Base-by-base conservation (phyloP, 208 protist species). In the Trypanosoma congolense region DNA sequence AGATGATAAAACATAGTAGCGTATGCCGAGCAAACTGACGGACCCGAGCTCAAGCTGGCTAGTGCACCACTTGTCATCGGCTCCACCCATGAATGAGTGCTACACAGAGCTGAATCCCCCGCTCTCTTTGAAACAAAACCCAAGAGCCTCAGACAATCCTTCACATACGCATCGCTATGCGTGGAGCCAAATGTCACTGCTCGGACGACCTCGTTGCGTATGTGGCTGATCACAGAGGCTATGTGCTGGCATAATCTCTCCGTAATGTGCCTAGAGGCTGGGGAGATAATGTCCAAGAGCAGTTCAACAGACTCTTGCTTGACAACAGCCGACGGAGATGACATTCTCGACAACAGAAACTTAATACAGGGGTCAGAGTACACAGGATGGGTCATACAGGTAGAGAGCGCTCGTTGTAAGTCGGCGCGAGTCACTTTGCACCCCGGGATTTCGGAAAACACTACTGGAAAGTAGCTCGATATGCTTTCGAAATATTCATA, bases 391-490 rank as follows among this genome's bases (percentile, higher is more conserved):
- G 63, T 70, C 47, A 93, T 75, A 36, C 69, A 78, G 6, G 42
- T 42, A 21, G 67, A 65, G 19, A 93, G 70, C 28, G 33, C 58
- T 19, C 25, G 40, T 36, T 62, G 67, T 30, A 93, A 60, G 6
- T 87, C 77, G 4, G 75, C 49, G 56, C 83, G 83, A 16, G 75
- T 89, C 12, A 93, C 78, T 3, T 14, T 25, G 58, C 82, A 90
- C 22, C 66, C 73, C 1, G 67, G 70, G 9, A 82, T 80, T 43
- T 79, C 75, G 9, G 70, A 75, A 65, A 91, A 93, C 24, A 90
- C 68, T 3, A 93, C 65, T 33, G 86, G 86, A 65, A 93, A 93
- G 53, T 93, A 93, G 56, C 75, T 87, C 9, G 86, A 76, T 25
- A 90, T 9, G 51, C 70, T 84, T 22, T 90, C 86, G 53, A 93